A percentile compares a stretch with the other conserved stretches of the same genome.
These are phyloP conservation scores for Xylaria multiplex DNA, from an alignment of 2,329 filamentous ascomycete genomes.

Conservation along the genomic window DNA sequence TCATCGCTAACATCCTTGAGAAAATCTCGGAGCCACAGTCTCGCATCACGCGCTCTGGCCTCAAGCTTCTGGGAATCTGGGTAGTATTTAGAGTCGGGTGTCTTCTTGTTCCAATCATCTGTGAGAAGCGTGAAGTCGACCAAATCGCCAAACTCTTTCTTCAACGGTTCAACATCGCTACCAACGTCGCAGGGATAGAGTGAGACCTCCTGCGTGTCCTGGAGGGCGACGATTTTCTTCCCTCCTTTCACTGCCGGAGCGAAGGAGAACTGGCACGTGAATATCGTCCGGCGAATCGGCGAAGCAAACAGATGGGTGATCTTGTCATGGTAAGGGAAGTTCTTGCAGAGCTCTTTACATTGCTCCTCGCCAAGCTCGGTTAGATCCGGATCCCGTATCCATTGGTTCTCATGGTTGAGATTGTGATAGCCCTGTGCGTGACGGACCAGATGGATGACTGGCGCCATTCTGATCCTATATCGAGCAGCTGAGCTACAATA, in stretches of 20 bases:
- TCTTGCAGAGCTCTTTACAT: slow-evolving; percentile 69
- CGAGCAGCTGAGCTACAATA: background rate
- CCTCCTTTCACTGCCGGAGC: slow-evolving; percentile 60
- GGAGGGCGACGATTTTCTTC: slow-evolving; percentile 71
- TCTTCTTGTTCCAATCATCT: slow-evolving; percentile 79
- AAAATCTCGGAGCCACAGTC: slow-evolving; percentile 66
- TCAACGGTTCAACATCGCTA: slow-evolving; percentile 63
- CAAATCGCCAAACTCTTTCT: slow-evolving; percentile 66
- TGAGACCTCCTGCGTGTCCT: slow-evolving; percentile 82
- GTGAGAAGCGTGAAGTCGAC: slow-evolving; percentile 73
- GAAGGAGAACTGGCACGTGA: slow-evolving; percentile 79
- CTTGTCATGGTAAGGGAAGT: slow-evolving; percentile 72
- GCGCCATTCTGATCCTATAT: slow-evolving; percentile 53
- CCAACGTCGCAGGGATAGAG: slow-evolving; percentile 81
- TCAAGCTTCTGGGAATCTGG: slow-evolving; percentile 64
- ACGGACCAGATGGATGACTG: slow-evolving; percentile 73
- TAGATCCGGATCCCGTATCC: slow-evolving; percentile 79
- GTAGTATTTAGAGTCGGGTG: slow-evolving; percentile 55
- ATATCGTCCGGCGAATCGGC: slow-evolving; percentile 81
- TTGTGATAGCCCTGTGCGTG: slow-evolving; percentile 87
- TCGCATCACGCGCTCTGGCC: slow-evolving; percentile 67
- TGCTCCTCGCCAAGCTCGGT: slow-evolving; percentile 81
- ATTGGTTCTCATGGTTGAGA: slow-evolving; percentile 73
- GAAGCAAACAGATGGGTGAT: slow-evolving; percentile 80
- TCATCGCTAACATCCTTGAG: slow-evolving; percentile 57